Evolutionary conservation across 1,284 basidiomycete genomes (phyloP), one percentile per base, ranked within the genome.

Genomic region (Prillingera fragicola): DNA sequence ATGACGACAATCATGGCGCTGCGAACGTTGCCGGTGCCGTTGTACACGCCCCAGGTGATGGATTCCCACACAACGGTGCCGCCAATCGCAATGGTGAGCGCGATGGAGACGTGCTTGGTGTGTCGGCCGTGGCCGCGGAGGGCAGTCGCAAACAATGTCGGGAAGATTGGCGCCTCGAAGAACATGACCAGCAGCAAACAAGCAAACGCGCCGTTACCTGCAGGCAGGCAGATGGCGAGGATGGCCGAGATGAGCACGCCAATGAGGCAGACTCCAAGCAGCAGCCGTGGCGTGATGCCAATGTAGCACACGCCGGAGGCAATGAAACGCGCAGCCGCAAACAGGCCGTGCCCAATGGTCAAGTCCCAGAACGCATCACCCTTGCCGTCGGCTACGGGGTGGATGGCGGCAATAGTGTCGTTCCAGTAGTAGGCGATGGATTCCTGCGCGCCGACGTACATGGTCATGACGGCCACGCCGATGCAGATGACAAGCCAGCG

Each of bases 81-180:
- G 9, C 46, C 53, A 5, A 67, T 62, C 1, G 62, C 53, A 38
- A 57, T 60, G 1, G 55, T 59, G 18, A 68, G 39, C 8, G 46
- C 49, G 7, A 63, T 59, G 8, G 63, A 57, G 5, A 59, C 57
- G 18, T 55, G 43, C 48, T 67, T 69, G 5, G 65, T 67, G 28
- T 60, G 48, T 32, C 52, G 46, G 6, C 69, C 69, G 41, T 66
- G 63, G 13, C 57, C 54, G 1, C 69, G 61, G 2, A 68, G 41
- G 1, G 56, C 58, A 22, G 65, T 67, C 19, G 69, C 67, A 55
- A 64, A 70, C 5, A 71, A 21, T 0, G 61, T 58, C 6, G 69
- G 69, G 53, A 71, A 70, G 21, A 69, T 64, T 21, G 67, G 56
- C 4, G 60, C 54, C 49, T 71, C 63, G 50, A 69, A 70, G 45